Evolutionary conservation across 352 stramenopile species (phyloP).

Genomic region (Globisporangium perplexum): DNA sequence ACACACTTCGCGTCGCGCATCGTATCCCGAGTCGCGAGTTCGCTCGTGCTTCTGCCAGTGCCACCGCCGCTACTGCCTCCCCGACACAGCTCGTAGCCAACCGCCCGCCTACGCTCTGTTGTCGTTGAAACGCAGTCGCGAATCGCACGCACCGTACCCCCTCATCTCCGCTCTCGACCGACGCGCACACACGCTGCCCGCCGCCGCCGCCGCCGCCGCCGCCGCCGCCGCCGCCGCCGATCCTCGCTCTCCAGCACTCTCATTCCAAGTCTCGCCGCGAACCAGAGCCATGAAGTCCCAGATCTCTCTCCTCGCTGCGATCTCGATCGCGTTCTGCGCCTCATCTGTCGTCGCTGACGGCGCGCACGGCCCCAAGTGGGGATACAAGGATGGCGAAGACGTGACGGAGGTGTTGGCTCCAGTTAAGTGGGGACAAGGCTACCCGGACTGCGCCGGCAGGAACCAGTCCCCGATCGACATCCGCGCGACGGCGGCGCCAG

Average conservation of each 20-base stretch:
- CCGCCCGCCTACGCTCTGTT: no score
- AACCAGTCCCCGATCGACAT: slow-evolving; percentile 18
- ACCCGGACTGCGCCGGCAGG: slow-evolving; percentile 12
- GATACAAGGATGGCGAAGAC: slow-evolving; percentile 5
- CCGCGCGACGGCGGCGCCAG: background rate
- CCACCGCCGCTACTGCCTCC: no score
- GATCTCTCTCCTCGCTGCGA: background rate
- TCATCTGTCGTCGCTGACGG: background rate
- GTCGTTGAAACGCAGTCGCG: no score
- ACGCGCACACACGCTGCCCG: background rate
- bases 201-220: no score
- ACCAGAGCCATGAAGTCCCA: slow-evolving; percentile 2
- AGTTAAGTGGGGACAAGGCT: slow-evolving; percentile 11
- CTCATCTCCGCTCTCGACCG: no score
- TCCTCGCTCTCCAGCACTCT: background rate
- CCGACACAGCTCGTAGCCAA: no score
- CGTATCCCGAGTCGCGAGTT: no score
- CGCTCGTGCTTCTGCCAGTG: no score
- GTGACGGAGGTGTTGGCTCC: slow-evolving; percentile 2
- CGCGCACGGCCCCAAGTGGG: slow-evolving; percentile 7
- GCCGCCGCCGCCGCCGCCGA: no score
- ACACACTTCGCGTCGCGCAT: no score
- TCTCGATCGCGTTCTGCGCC: slow-evolving; percentile 5
- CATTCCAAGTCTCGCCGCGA: background rate
- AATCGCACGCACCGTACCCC: no score